Percentiles rank a stretch among this genome's conserved stretches.
These are phyloP conservation scores for Cocos nucifera DNA, from an alignment of 176 grass and related monocot genomes.

Conservation along the genomic window DNA sequence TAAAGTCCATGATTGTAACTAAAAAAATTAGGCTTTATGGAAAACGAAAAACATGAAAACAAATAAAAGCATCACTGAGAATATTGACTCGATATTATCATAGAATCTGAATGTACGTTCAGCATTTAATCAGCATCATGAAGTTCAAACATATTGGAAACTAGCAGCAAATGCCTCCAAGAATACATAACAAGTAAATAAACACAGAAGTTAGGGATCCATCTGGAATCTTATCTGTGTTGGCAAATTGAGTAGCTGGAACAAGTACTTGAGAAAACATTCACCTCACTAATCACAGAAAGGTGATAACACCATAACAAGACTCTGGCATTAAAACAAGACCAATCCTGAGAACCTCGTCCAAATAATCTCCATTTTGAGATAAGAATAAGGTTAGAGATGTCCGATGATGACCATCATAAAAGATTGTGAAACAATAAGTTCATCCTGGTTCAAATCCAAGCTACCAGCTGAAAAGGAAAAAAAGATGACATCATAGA, in stretches of 20 bases:
- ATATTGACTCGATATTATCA: slow-evolving; percentile 18
- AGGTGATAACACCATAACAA: slow-evolving; percentile 13
- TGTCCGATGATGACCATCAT: slow-evolving; percentile 33
- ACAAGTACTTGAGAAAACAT: too few species aligned
- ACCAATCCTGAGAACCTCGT: background rate
- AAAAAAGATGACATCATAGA: slow-evolving; percentile 29
- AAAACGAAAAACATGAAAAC: background rate
- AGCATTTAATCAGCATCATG: slow-evolving; percentile 31
- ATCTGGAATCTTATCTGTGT: slow-evolving; percentile 23
- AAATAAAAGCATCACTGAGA: slow-evolving; percentile 7
- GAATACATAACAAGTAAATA: slow-evolving; percentile 50
- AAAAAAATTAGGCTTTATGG: background rate
- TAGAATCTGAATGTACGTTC: slow-evolving; percentile 11
- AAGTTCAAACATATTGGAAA: slow-evolving; percentile 24
- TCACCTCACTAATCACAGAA: slow-evolving; percentile 16
- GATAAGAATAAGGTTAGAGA: slow-evolving; percentile 32
- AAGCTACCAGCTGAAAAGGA: slow-evolving; percentile 41
- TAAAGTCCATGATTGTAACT: background rate
- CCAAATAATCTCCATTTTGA: slow-evolving; percentile 17
- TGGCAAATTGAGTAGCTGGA: background rate
- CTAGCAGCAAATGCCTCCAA: slow-evolving; percentile 31
- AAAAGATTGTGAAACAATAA: slow-evolving; percentile 22
- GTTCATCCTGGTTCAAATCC: slow-evolving; percentile 42
- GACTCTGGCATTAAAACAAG: slow-evolving; percentile 17
- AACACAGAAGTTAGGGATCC: slow-evolving; percentile 34